A percentile compares a stretch with the other conserved stretches of the same genome.
Conservation (phyloP, 306 rosid species). For the Inga leiocalycina region DNA sequence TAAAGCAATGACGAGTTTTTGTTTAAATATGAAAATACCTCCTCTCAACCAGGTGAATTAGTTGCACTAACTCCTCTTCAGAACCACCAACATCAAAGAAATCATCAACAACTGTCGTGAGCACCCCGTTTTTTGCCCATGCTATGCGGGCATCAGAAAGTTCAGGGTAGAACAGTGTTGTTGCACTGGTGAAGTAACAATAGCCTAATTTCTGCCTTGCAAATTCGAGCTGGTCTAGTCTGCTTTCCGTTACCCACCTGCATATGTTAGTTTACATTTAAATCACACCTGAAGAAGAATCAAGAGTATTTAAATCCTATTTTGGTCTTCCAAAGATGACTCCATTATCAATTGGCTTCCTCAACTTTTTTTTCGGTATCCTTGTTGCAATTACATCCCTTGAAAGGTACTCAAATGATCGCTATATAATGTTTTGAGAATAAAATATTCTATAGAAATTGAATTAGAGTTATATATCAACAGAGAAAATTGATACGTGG, state of each 20-base stretch:
- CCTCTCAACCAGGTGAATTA: slow-evolving; percentile 67
- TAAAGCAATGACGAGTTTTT: slow-evolving; percentile 16
- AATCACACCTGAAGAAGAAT: slow-evolving; percentile 16
- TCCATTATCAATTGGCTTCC: background rate
- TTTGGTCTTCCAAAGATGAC: background rate
- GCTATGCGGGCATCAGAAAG: slow-evolving; percentile 79
- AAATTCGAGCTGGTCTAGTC: slow-evolving; percentile 74
- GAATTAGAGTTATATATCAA: background rate
- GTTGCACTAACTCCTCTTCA: slow-evolving; percentile 68
- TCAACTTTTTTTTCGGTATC: background rate
- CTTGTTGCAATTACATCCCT: background rate
- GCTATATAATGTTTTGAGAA: background rate
- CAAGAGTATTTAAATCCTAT: background rate
- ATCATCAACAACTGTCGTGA: slow-evolving; percentile 83
- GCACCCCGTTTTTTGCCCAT: slow-evolving; percentile 79
- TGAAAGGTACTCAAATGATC: background rate
- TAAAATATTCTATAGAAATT: background rate
- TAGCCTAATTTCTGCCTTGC: slow-evolving; percentile 80
- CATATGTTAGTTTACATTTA: slow-evolving; percentile 19
- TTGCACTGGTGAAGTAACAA: slow-evolving; percentile 73
- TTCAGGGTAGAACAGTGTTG: slow-evolving; percentile 64
- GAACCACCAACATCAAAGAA: slow-evolving; percentile 81
- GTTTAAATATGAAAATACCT: slow-evolving; percentile 48
- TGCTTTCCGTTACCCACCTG: slow-evolving; percentile 74
- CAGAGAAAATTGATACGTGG: background rate